A percentile compares a stretch with the other conserved stretches of the same genome.
Evolutionary conservation across 2,329 filamentous ascomycete species (phyloP).

Genomic region (Lecanicillium sp.): DNA sequence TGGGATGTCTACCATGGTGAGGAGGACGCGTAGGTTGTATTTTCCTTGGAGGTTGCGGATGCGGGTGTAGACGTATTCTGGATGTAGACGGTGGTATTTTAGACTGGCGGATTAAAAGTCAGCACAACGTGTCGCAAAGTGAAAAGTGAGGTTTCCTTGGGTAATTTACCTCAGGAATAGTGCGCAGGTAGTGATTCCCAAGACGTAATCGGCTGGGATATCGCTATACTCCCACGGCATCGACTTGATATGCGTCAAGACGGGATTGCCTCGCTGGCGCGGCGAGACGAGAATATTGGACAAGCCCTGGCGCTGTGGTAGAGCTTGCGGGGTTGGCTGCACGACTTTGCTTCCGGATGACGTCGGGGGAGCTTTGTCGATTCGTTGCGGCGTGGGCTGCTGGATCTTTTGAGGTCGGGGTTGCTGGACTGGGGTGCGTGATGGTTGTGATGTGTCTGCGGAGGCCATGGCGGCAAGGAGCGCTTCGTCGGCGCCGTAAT

Average conservation of each 20-base stretch:
- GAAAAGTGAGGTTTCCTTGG: no score
- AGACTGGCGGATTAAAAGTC: no score
- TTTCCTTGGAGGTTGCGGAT: conserved; percentile 77
- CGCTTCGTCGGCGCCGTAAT: conserved; percentile 49
- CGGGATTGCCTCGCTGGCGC: conserved; percentile 90
- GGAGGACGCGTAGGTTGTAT: conserved; percentile 77
- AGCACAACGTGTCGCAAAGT: no score
- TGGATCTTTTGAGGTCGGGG: conserved; percentile 33
- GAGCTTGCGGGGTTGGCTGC: conserved; percentile 82
- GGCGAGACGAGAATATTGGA: conserved; percentile 84
- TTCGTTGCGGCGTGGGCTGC: conserved; percentile 45
- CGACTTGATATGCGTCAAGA: conserved; percentile 72
- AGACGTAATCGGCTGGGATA: conserved; percentile 87
- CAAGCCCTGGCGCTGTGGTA: conserved; percentile 55
- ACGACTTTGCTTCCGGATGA: conserved; percentile 50
- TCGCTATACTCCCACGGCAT: conserved; percentile 95
- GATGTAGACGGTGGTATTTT: conserved; percentile 95
- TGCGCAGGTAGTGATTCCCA: conserved; percentile 80
- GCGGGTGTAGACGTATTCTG: conserved; percentile 94
- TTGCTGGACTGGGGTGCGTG: conserved; percentile 25
- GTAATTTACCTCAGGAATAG: conserved; percentile 64
- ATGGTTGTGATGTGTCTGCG: conserved; percentile 25
- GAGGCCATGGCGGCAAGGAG: conserved; percentile 48
- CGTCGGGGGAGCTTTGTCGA: conserved; percentile 39
- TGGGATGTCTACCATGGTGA: conserved; percentile 89